Evolutionary conservation across 306 rosid species (phyloP).

Genomic region (Rubus parviflorus): DNA sequence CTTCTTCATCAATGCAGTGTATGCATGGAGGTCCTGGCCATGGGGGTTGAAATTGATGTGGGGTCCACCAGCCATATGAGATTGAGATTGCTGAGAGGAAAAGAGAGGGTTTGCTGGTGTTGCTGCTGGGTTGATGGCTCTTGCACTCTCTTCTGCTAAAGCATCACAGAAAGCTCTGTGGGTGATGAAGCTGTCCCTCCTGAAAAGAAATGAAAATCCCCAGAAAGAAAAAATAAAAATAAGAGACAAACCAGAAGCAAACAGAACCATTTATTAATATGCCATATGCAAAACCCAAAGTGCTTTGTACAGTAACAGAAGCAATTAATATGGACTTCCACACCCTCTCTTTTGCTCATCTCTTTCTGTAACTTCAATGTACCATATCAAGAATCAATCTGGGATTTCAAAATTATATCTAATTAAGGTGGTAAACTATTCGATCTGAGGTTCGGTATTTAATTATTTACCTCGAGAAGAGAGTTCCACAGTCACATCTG

Average conservation of each 20-base stretch:
- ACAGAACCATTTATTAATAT: background rate
- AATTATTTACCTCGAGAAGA: constrained; percentile 86
- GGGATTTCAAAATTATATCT: background rate
- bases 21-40: constrained; percentile 15
- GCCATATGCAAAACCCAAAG: constrained; percentile 11
- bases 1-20: constrained; percentile 7
- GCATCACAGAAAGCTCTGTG: constrained; percentile 99
- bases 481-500: constrained; percentile 98
- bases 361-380: background rate
- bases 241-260: constrained; percentile 23
- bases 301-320: background rate
- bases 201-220: constrained; percentile 27
- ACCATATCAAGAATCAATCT: constrained; percentile 6
- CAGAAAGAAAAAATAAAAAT: constrained; percentile 16
- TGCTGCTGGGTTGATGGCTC: constrained; percentile 32
- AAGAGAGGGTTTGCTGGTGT: constrained; percentile 35
- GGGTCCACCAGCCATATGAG: constrained; percentile 23
- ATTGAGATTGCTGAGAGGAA: constrained; percentile 27
- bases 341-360: constrained; percentile 12
- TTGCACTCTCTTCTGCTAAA: constrained; percentile 87
- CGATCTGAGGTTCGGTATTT: background rate
- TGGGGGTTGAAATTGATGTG: constrained; percentile 30
- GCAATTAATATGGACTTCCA: constrained; percentile 29
- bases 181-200: constrained; percentile 98
- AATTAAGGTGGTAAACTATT: background rate